These are phyloP conservation scores for Phytophthora pini DNA, from an alignment of 352 stramenopile species.

Conservation along the genomic window DNA sequence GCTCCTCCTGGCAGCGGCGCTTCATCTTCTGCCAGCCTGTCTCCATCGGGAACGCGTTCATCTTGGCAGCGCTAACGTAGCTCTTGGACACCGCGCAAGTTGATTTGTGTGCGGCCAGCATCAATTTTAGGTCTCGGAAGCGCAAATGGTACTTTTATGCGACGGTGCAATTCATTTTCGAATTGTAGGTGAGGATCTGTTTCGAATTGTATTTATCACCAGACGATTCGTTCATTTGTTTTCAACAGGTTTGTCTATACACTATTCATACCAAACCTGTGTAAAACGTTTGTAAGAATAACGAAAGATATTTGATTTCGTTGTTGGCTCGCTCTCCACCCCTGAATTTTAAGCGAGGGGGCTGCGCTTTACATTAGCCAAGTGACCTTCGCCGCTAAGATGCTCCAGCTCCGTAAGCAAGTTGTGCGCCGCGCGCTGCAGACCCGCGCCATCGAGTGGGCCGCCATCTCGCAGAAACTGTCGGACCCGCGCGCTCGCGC, in stretches of 20 bases:
- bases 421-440: slow-evolving; percentile 69
- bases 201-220: slow-evolving; percentile 22
- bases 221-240: slow-evolving; percentile 12
- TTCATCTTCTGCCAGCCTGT: slow-evolving; percentile 85
- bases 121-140: too few relatives aligned
- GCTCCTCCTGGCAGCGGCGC: slow-evolving; percentile 73
- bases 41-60: slow-evolving; percentile 53
- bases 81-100: slow-evolving; percentile 10
- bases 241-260: slow-evolving; percentile 2
- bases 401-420: slow-evolving; percentile 83
- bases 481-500: slow-evolving; percentile 78
- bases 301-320: slow-evolving; percentile 24
- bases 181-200: slow-evolving; percentile 3
- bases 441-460: slow-evolving; percentile 70
- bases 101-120: slow-evolving; percentile 21
- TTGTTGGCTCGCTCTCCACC: slow-evolving; percentile 32
- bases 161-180: slow-evolving; percentile 15
- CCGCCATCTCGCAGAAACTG: slow-evolving; percentile 75
- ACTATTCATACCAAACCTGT: not conserved
- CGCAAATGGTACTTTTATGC: slow-evolving; percentile 2
- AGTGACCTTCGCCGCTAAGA: slow-evolving; percentile 39
- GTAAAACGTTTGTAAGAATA: not conserved
- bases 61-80: slow-evolving; percentile 10
- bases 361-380: slow-evolving; percentile 38
- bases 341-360: slow-evolving; percentile 32